Percentiles rank a stretch among this genome's conserved stretches.
Evolutionary conservation across 2,329 filamentous ascomycete species (phyloP).

Genomic region (Colletotrichum endophyticum): DNA sequence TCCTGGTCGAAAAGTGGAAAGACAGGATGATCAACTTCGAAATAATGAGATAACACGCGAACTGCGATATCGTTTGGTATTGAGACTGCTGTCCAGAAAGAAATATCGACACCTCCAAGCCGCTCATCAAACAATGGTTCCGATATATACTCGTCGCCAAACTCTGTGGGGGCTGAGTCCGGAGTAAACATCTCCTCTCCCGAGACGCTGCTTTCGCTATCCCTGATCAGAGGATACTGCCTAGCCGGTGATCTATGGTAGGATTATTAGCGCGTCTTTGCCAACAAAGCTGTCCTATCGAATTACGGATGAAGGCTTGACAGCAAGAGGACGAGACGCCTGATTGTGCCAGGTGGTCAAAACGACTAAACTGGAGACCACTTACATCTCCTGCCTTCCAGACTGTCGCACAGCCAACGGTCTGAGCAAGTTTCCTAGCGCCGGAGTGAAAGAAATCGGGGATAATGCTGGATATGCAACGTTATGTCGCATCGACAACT

Average conservation of each 20-base stretch:
- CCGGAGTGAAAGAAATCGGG: background rate
- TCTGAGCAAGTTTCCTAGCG: background rate
- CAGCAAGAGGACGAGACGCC: rapidly evolving
- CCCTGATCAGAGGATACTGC: background rate
- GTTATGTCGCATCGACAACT: background rate
- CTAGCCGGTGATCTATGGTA: rapidly evolving
- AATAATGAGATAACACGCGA: background rate
- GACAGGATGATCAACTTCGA: background rate
- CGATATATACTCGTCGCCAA: background rate
- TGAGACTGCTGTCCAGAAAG: background rate
- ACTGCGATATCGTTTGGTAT: slow-evolving; percentile 2
- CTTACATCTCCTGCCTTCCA: background rate
- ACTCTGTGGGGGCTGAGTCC: background rate
- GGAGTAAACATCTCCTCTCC: background rate
- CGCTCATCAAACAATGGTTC: background rate
- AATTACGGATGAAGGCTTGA: rapidly evolving
- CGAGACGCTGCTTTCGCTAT: background rate
- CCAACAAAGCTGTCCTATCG: rapidly evolving
- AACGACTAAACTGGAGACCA: rapidly evolving
- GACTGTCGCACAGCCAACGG: background rate
- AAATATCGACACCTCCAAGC: background rate
- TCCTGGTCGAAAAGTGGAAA: slow-evolving; percentile 6
- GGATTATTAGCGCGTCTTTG: background rate
- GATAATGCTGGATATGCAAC: background rate
- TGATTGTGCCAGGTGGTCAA: rapidly evolving